A percentile compares a stretch with the other conserved stretches of the same genome.
These are phyloP conservation scores for Globisporangium rhizosaccharum DNA, from an alignment of 352 stramenopile species.

Conservation along the genomic window DNA sequence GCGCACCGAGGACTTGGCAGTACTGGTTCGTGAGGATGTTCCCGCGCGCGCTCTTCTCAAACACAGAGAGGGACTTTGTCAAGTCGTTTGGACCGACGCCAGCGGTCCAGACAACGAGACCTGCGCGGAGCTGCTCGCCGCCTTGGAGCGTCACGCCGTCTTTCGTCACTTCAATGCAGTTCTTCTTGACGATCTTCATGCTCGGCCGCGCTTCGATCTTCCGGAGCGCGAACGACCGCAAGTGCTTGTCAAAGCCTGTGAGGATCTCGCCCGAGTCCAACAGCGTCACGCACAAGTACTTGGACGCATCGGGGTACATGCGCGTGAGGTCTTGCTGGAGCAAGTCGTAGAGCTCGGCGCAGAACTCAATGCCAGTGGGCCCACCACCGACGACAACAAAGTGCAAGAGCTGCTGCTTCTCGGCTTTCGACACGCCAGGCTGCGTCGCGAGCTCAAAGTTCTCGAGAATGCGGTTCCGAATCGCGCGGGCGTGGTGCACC, in stretches of 20 bases:
- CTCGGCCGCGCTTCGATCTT: constrained; percentile 79
- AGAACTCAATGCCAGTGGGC: constrained; percentile 95
- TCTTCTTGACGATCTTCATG: constrained; percentile 79
- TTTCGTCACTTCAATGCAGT: constrained; percentile 58
- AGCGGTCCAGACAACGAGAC: constrained; percentile 73
- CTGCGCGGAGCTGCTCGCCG: constrained; percentile 50
- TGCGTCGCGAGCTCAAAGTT: constrained; percentile 95
- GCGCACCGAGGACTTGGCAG: constrained; percentile 65
- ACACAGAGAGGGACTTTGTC: constrained; percentile 65
- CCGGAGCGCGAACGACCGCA: constrained; percentile 64
- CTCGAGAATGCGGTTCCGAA: constrained; percentile 71
- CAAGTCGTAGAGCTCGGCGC: constrained; percentile 94
- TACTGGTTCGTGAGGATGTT: constrained; percentile 84
- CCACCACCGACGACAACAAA: constrained; percentile 98
- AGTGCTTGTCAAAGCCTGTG: constrained; percentile 57
- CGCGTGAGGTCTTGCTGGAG: constrained; percentile 87
- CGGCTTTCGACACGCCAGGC: constrained; percentile 70
- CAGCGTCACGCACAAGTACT: constrained; percentile 62
- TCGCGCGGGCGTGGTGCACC: constrained; percentile 90
- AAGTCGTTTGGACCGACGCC: constrained; percentile 74
- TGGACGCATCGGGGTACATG: constrained; percentile 73
- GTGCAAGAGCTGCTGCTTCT: constrained; percentile 90
- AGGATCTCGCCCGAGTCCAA: constrained; percentile 71
- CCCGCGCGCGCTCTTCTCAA: constrained; percentile 74
- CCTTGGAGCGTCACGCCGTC: constrained; percentile 61